Base-by-base conservation (phyloP, 2,329 filamentous ascomycete species). In the Botrytis galanthina region DNA sequence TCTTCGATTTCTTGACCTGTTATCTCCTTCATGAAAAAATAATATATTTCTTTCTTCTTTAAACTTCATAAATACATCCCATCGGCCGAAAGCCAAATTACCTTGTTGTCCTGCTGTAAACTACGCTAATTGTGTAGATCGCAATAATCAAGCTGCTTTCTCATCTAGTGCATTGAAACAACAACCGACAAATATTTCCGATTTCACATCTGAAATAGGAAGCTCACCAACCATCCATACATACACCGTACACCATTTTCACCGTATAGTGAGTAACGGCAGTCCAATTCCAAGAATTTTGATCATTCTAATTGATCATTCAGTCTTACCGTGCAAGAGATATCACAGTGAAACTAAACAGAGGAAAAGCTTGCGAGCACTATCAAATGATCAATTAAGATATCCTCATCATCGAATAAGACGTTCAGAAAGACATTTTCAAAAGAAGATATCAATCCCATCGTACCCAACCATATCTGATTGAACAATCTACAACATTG, bases 151-250 rank as follows among this genome's bases (percentile, higher is more conserved):
- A 63, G 60, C 60, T 71, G 60, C 60, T 71, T 71, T 62, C 59
- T 67, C 46, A 67, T 67, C 66, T 68, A 10, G 64, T 54, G 48
- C 39, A 69, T 61, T 20, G 37, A 72, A 51, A 61, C 51, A 59
- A 39, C 39, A 68, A 66, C 61, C 39, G 70, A 72, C 32, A 35
- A 72, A 68, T 68, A 66, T 46, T 57, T 42, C 70, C 70, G 70
- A 68, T 39, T 39, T 72, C 61, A n/a, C 48, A 67, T 37, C 70
- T 66, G 32, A 35, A 72, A 57, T 72, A 72, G 70, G 70, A 72
- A 72, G 70, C 70, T 68, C 70, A 59, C 37, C 70, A 72, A 72
- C 37, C 32, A 37, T 46, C 35, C 70, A 66, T 66, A 66, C 70
- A 64, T 66, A 72, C 60, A 64, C 37, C 32, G n/a, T 48, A 48